Conservation (phyloP, 108 stramenopile genomes). For the Stephanodiscus minutulus region DNA sequence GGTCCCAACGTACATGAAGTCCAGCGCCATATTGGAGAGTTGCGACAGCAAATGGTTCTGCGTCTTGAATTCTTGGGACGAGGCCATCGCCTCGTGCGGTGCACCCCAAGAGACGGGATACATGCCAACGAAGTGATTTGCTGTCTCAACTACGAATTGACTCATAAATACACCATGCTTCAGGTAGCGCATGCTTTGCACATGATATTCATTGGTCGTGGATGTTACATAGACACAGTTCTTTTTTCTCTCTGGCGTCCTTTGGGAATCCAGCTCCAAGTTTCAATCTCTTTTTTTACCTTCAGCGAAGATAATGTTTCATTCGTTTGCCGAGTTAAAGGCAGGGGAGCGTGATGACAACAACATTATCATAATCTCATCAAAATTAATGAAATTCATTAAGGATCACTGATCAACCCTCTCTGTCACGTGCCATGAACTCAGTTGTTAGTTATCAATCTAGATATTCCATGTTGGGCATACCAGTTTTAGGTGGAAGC, state of each 20-base stretch:
- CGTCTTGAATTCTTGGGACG: slow-evolving; percentile 91
- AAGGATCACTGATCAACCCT: not conserved
- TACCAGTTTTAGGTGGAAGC: no score
- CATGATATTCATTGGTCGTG: slow-evolving; percentile 13
- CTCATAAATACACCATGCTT: slow-evolving; percentile 5
- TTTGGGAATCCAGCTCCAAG: no score
- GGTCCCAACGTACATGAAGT: slow-evolving; percentile 75
- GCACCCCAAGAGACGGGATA: slow-evolving; percentile 81
- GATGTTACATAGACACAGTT: not conserved
- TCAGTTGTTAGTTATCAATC: no score
- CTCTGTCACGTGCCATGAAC: no score
- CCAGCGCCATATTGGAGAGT: slow-evolving; percentile 66
- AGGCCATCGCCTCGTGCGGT: slow-evolving; percentile 80
- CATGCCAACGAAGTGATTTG: slow-evolving; percentile 22
- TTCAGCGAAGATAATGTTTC: not conserved
- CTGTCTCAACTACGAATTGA: not conserved
- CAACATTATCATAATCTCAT: not conserved
- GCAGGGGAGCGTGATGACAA: no score
- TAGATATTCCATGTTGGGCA: no score
- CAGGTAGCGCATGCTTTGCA: slow-evolving; percentile 3
- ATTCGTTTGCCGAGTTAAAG: no score
- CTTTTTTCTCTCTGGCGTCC: not conserved
- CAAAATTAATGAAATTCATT: not conserved
- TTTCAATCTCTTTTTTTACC: not conserved
- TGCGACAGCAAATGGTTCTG: slow-evolving; percentile 81